Base-by-base conservation (phyloP, 805 yeast genomes). In the Zygoascus flipseniorum region DNA sequence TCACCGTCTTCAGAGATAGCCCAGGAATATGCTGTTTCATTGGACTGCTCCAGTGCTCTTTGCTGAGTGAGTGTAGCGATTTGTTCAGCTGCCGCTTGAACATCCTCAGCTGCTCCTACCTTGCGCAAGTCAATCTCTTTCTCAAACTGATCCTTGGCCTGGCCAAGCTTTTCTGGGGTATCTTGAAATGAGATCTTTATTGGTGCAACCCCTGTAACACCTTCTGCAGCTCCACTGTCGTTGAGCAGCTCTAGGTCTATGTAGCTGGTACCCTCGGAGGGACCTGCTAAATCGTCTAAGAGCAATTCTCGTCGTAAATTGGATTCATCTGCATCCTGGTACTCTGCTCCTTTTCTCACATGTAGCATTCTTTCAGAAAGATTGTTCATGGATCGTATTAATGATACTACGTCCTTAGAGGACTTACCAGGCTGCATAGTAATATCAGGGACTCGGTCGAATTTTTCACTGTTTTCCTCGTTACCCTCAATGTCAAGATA, bases 381-480 rank as follows among this genome's bases (percentile, higher is more conserved):
- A 55, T 89, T 79, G 69, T 92, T 92, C 93, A 92, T 89, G 57
- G 95, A 88, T 59, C 85, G 78, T 72, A 93, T 75, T 18, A 89
- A 81, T 16, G 85, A 80, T 16, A 87, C 76, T 60, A 89, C 80
- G 58, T 87, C 96, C 32, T 76, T 77, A 51, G 79, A 80, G 47
- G 77, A 77, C 43, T 74, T 69, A 47, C 83, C 81, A 54, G 78
- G 72, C 8, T 73, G 70, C 98, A 92, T 92, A 6, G 97, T 92
- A 52, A 87, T 73, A 69, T 92, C 97, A 0, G 97, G 96, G 19
- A 76, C 74, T 63, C 88, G 87, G 0, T 97, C 97, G 58, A 75
- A 78, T 48, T 82, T 83, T 0, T 95, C 78, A 63, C 86, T 86
- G 64, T 92, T 95, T 48, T 84, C 86, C 52, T 77, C 79, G 65